phyloP scores from a whole-genome alignment of 2,329 filamentous ascomycete species.

The Fusarium torulosum region DNA sequence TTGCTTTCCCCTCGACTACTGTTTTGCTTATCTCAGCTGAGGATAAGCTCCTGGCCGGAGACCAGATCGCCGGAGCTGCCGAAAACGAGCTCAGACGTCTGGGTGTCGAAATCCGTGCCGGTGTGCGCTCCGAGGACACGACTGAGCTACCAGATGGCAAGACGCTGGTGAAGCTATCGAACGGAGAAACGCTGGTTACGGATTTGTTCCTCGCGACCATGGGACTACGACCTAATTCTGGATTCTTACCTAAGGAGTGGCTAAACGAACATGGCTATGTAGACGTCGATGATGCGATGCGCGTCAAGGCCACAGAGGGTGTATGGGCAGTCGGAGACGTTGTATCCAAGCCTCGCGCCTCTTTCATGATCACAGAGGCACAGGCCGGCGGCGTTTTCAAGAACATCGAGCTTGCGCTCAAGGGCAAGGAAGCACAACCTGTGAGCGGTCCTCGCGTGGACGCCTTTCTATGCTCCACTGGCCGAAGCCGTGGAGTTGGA shows the following conservation, averaged over 20 bases:
- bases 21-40: slow-evolving; percentile 62
- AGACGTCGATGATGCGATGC: slow-evolving; percentile 64
- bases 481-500: slow-evolving; percentile 64
- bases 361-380: slow-evolving; percentile 71
- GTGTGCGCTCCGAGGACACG: slow-evolving; percentile 56
- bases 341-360: slow-evolving; percentile 64
- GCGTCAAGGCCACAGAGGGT: slow-evolving; percentile 58
- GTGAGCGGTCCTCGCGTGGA: slow-evolving; percentile 65
- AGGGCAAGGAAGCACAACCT: slow-evolving; percentile 57
- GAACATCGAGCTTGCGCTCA: slow-evolving; percentile 64
- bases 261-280: slow-evolving; percentile 61
- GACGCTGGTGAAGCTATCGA: slow-evolving; percentile 62
- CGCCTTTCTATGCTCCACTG: slow-evolving; percentile 61
- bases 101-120: slow-evolving; percentile 61
- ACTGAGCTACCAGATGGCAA: slow-evolving; percentile 56
- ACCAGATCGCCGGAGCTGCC: slow-evolving; percentile 58
- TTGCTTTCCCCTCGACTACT: slow-evolving; percentile 63
- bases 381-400: slow-evolving; percentile 66
- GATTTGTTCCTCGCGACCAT: slow-evolving; percentile 70
- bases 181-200: slow-evolving; percentile 62
- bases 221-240: slow-evolving; percentile 67
- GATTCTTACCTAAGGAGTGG: slow-evolving; percentile 61
- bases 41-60: slow-evolving; percentile 58
- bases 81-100: slow-evolving; percentile 65
- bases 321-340: slow-evolving; percentile 69